phyloP scores from a whole-genome alignment of 2,329 filamentous ascomycete species.

The Penicillium brevicompactum region DNA sequence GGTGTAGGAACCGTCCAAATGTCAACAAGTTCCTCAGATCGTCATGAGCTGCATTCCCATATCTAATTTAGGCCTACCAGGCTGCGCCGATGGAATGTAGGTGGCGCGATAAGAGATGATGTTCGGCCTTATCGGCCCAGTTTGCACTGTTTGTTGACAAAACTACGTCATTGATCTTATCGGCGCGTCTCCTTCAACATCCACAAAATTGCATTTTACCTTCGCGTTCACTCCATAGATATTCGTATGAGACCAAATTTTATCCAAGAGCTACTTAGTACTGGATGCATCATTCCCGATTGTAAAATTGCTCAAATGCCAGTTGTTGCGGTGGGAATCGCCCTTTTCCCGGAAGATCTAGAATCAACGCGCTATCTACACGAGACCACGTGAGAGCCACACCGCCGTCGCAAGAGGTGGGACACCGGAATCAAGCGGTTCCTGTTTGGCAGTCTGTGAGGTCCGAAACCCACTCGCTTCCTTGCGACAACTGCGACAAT shows the following conservation, averaged over 20 bases:
- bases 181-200: conserved; percentile 26
- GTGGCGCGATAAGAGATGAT: background rate
- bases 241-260: background rate
- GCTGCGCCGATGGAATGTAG: background rate
- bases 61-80: no score
- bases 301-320: background rate
- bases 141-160: conserved; percentile 4
- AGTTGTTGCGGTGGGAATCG: conserved; percentile 11
- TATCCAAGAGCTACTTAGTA: background rate
- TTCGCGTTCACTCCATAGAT: background rate
- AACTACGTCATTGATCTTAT: conserved; percentile 20
- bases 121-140: background rate
- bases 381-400: conserved; percentile 29
- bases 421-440: conserved; percentile 26
- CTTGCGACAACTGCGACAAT: conserved; percentile 23
- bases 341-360: conserved; percentile 8
- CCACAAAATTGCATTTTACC: conserved; percentile 9
- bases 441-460: conserved; percentile 21
- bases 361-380: conserved; percentile 24
- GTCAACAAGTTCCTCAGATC: no score
- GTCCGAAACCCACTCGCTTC: conserved; percentile 26
- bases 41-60: no score
- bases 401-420: conserved; percentile 20
- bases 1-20: no score
- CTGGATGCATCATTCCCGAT: background rate